phyloP scores from a whole-genome alignment of 208 protist genomes.

The Vickermania ingenoplastis region DNA sequence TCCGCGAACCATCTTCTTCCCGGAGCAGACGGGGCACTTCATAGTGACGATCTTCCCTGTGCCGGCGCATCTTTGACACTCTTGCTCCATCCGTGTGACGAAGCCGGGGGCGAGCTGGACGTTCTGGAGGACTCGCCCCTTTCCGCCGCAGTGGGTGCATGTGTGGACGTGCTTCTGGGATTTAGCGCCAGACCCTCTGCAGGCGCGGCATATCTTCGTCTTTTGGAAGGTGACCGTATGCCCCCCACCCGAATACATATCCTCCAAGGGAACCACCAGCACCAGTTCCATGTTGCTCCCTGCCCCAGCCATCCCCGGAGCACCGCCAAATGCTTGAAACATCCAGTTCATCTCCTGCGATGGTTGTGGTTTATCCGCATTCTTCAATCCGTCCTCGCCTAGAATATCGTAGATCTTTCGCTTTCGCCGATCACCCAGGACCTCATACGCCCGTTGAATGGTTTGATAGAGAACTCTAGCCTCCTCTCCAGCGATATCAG shows the following conservation, averaged over 20 bases:
- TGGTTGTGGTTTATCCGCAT: slow-evolving; percentile 28
- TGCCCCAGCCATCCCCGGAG: slow-evolving; percentile 18
- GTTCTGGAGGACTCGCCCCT: slow-evolving; percentile 18
- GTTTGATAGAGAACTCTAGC: slow-evolving; percentile 32
- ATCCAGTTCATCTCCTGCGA: slow-evolving; percentile 19
- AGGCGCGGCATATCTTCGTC: slow-evolving; percentile 63
- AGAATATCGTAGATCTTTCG: slow-evolving; percentile 71
- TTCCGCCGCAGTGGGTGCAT: slow-evolving; percentile 30
- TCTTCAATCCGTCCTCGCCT: slow-evolving; percentile 45
- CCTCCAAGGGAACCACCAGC: slow-evolving; percentile 79
- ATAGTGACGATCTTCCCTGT: slow-evolving; percentile 44
- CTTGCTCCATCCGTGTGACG: slow-evolving; percentile 33
- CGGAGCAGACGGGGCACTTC: slow-evolving; percentile 50
- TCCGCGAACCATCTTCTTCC: slow-evolving; percentile 25
- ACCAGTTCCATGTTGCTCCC: slow-evolving; percentile 62
- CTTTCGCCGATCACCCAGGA: slow-evolving; percentile 51
- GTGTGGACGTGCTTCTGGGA: slow-evolving; percentile 14
- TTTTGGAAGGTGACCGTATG: slow-evolving; percentile 70
- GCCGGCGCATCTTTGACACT: slow-evolving; percentile 66
- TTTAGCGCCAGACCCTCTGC: slow-evolving; percentile 32
- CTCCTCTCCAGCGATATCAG: slow-evolving; percentile 37
- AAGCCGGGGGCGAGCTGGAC: slow-evolving; percentile 37
- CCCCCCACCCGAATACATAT: slow-evolving; percentile 88
- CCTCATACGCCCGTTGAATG: slow-evolving; percentile 72
- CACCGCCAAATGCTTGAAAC: slow-evolving; percentile 28